Conservation (phyloP, 306 rosid genomes). For the Neltuma alba region DNA sequence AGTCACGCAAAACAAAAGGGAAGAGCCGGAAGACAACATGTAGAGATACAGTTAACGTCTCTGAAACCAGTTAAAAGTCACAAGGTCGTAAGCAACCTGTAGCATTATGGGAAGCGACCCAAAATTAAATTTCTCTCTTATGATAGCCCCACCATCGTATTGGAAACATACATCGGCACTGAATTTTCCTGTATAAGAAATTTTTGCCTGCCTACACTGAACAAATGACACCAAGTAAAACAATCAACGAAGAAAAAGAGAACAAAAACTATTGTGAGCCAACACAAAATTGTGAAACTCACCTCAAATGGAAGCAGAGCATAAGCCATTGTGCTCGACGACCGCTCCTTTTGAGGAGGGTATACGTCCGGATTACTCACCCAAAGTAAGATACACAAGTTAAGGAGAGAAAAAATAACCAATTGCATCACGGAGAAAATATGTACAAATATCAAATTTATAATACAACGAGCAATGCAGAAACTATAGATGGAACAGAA, state of each 20-base stretch:
- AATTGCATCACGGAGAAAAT: slow-evolving; percentile 9
- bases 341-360: slow-evolving; percentile 55
- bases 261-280: not conserved
- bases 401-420: slow-evolving; percentile 48
- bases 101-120: slow-evolving; percentile 90
- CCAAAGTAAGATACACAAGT: slow-evolving; percentile 60
- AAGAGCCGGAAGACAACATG: not conserved
- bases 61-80: slow-evolving; percentile 2
- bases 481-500: not conserved
- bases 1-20: not conserved
- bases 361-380: slow-evolving; percentile 55
- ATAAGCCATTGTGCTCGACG: not conserved
- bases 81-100: slow-evolving; percentile 47
- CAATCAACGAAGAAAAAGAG: slow-evolving; percentile 17
- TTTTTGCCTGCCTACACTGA: slow-evolving; percentile 84
- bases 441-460: not conserved
- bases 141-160: slow-evolving; percentile 46
- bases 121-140: slow-evolving; percentile 54
- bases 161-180: slow-evolving; percentile 63
- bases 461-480: not conserved
- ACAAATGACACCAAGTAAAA: slow-evolving; percentile 7
- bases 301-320: slow-evolving; percentile 65
- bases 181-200: slow-evolving; percentile 72
- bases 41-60: not conserved
- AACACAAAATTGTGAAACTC: slow-evolving; percentile 33